Percentiles rank a stretch among this genome's conserved stretches.
Conservation (phyloP, 1,284 basidiomycete genomes). For the Moesziomyces antarcticus region DNA sequence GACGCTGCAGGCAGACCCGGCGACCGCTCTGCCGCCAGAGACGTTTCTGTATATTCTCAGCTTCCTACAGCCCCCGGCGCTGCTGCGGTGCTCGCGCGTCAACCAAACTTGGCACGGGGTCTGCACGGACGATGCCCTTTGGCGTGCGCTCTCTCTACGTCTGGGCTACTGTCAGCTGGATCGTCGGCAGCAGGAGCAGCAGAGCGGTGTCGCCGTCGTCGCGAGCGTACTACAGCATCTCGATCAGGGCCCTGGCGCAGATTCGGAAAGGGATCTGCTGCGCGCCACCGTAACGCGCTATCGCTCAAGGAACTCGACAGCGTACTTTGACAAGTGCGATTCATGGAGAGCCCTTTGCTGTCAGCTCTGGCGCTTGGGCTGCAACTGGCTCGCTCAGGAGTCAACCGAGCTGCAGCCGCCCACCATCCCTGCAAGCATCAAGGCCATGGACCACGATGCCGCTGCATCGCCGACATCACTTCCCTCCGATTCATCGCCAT, state of each 20-base stretch:
- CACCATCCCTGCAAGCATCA: too few relatives aligned
- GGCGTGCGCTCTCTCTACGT: constrained; percentile 14
- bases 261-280: constrained; percentile 9
- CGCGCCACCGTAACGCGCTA: constrained; percentile 24
- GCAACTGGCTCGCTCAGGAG: constrained; percentile 23
- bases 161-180: constrained; percentile 30
- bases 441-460: background rate
- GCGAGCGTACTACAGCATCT: constrained; percentile 19
- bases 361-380: constrained; percentile 32
- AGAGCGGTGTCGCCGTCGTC: constrained; percentile 13
- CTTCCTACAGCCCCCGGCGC: constrained; percentile 33
- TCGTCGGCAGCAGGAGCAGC: constrained; percentile 10
- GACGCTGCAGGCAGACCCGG: constrained; percentile 13
- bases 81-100: constrained; percentile 27
- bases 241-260: constrained; percentile 1
- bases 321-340: constrained; percentile 25
- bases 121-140: constrained; percentile 21
- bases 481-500: background rate
- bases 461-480: background rate
- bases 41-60: constrained; percentile 31
- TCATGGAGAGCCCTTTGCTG: constrained; percentile 39
- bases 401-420: background rate
- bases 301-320: constrained; percentile 24
- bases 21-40: constrained; percentile 34
- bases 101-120: constrained; percentile 28